Evolutionary conservation across 768 basidiomycete genomes (phyloP).

Genomic region (Amyloporia xantha): DNA sequence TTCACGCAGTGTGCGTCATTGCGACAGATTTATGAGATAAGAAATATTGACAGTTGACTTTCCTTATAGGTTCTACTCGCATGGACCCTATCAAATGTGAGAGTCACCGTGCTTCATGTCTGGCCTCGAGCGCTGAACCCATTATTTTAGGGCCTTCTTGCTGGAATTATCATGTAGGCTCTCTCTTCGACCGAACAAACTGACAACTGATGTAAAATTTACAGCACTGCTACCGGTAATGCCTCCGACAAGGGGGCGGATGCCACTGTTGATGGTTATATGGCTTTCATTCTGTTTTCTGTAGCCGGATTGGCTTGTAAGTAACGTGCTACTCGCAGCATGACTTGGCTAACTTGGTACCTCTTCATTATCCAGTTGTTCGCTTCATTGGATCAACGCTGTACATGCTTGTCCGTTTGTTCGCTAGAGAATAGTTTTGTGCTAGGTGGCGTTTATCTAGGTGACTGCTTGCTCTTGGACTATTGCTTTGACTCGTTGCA

Average conservation of each 20-base stretch:
- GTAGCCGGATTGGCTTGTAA: constrained; percentile 83
- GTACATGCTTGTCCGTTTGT: constrained; percentile 82
- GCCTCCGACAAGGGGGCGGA: constrained; percentile 41
- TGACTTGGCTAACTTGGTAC: background rate
- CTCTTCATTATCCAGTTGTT: constrained; percentile 48
- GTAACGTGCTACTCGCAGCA: constrained; percentile 31
- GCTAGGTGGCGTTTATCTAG: background rate
- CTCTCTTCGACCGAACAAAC: background rate
- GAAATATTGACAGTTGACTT: too few species aligned
- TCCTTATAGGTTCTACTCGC: constrained; percentile 59
- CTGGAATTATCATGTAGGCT: constrained; percentile 66
- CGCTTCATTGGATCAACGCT: constrained; percentile 77
- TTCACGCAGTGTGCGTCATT: background rate
- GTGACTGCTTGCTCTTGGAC: background rate
- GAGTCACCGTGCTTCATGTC: constrained; percentile 23
- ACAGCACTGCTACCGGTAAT: constrained; percentile 31
- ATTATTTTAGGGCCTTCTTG: constrained; percentile 52
- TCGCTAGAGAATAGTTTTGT: constrained; percentile 73
- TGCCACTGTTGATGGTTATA: constrained; percentile 71
- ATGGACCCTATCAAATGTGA: constrained; percentile 85
- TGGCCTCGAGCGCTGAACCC: background rate
- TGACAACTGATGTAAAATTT: background rate
- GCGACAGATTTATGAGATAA: too few species aligned
- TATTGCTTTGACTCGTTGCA: constrained; percentile 2
- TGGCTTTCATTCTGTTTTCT: constrained; percentile 84